Percentiles rank a stretch among this genome's conserved stretches.
These are phyloP conservation scores for Rhizopogon vesiculosus DNA, from an alignment of 768 basidiomycete species.

Conservation along the genomic window DNA sequence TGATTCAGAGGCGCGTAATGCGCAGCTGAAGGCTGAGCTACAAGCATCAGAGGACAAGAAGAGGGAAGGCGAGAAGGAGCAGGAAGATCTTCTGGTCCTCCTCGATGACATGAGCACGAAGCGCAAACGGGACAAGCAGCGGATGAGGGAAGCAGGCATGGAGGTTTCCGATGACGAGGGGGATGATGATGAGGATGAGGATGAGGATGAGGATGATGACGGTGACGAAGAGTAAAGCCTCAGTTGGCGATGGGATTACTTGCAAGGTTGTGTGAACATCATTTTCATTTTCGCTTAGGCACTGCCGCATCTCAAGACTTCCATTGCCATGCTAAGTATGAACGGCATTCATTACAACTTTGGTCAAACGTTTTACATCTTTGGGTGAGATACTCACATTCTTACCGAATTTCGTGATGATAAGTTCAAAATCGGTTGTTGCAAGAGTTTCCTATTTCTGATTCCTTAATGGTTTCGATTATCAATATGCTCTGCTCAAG, in stretches of 20 bases:
- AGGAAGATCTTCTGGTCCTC: constrained; percentile 91
- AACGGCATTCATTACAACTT: too few species aligned
- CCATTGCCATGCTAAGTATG: too few species aligned
- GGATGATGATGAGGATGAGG: constrained; percentile 54
- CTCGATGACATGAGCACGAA: constrained; percentile 90
- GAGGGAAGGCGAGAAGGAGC: constrained; percentile 89
- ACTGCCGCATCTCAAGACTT: neutral
- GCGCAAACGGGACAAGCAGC: constrained; percentile 76
- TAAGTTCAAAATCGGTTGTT: too few species aligned
- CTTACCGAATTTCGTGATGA: too few species aligned
- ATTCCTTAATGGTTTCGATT: too few species aligned
- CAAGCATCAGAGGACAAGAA: constrained; percentile 55
- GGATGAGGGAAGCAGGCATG: constrained; percentile 66
- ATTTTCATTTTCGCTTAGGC: too few species aligned
- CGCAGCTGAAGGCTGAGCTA: constrained; percentile 43
- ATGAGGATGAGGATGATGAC: constrained; percentile 37
- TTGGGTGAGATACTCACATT: too few species aligned
- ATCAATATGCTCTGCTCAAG: too few species aligned
- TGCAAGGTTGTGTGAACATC: neutral
- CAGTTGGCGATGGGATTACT: neutral
- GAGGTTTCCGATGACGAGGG: constrained; percentile 94
- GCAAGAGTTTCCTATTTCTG: too few species aligned
- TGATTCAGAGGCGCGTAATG: constrained; percentile 42
- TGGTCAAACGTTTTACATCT: too few species aligned
- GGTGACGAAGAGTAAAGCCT: constrained; percentile 15